Conservation (phyloP, 163 green algal species). For the Volvox carteri region DNA sequence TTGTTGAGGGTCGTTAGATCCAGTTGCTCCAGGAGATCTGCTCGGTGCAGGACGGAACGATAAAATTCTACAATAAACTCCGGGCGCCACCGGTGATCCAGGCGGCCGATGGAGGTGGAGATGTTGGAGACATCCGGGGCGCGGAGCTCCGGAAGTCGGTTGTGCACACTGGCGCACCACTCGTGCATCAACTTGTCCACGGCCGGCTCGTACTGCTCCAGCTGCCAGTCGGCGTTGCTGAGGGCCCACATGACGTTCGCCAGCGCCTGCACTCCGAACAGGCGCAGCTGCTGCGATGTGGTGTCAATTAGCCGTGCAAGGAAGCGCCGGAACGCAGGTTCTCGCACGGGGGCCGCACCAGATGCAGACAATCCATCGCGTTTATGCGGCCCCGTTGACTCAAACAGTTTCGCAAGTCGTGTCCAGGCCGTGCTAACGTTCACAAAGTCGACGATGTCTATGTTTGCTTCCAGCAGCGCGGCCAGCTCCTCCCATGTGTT, state of each 20-base stretch:
- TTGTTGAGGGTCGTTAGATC: slow-evolving; percentile 38
- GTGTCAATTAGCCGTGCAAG: slow-evolving; percentile 24
- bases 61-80: slow-evolving; percentile 43
- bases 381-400: neutral
- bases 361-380: neutral
- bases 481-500: slow-evolving; percentile 28
- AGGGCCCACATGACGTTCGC: slow-evolving; percentile 52
- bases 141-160: neutral
- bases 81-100: slow-evolving; percentile 33
- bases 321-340: slow-evolving; percentile 25
- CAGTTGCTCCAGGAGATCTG: slow-evolving; percentile 1
- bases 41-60: slow-evolving; percentile 25
- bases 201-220: slow-evolving; percentile 42
- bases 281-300: slow-evolving; percentile 9
- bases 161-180: neutral
- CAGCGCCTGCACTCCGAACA: slow-evolving; percentile 38
- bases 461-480: neutral
- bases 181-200: slow-evolving; percentile 12
- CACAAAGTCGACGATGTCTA: slow-evolving; percentile 23
- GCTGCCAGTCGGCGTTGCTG: slow-evolving; percentile 49
- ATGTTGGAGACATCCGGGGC: slow-evolving; percentile 50
- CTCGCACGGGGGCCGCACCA: neutral
- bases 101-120: slow-evolving; percentile 38
- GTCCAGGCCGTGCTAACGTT: slow-evolving; percentile 46
- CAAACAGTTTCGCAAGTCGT: slow-evolving; percentile 10